Percentiles rank a stretch among this genome's conserved stretches.
phyloP scores from a whole-genome alignment of 805 yeast genomes.

The Millerozyma miso region DNA sequence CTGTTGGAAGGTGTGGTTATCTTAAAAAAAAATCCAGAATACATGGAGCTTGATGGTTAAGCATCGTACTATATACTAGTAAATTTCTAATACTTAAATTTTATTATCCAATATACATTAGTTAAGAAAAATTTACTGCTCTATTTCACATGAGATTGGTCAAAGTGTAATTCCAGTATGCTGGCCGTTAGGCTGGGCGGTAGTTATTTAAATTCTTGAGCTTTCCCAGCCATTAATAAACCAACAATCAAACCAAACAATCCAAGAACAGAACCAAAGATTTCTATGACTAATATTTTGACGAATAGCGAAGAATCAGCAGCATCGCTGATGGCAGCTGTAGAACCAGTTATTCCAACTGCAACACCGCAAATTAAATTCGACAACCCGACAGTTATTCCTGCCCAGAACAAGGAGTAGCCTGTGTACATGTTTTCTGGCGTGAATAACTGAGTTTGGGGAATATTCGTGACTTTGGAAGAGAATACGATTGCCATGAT shows the following conservation, averaged over 20 bases:
- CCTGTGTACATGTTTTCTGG: slow-evolving; percentile 91
- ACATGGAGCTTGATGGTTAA: slow-evolving; percentile 53
- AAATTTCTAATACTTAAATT: neutral
- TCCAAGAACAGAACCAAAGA: slow-evolving; percentile 95
- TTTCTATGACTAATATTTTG: slow-evolving; percentile 93
- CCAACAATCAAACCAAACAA: slow-evolving; percentile 98
- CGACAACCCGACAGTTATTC: slow-evolving; percentile 88
- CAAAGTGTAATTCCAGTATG: neutral
- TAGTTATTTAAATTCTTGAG: slow-evolving; percentile 72
- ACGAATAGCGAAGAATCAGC: slow-evolving; percentile 94
- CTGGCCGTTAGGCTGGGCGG: neutral
- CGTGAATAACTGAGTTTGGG: slow-evolving; percentile 60
- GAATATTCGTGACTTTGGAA: slow-evolving; percentile 73
- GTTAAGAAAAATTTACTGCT: neutral
- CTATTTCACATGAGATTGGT: neutral
- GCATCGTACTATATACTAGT: neutral
- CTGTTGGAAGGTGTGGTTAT: slow-evolving; percentile 92
- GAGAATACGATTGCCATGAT: slow-evolving; percentile 97
- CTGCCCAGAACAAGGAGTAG: slow-evolving; percentile 96
- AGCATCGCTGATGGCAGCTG: slow-evolving; percentile 98
- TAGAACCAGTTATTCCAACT: slow-evolving; percentile 95
- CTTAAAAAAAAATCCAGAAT: slow-evolving; percentile 85
- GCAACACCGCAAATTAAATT: slow-evolving; percentile 95
- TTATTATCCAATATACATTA: neutral
- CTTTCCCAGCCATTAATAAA: slow-evolving; percentile 93